Evolutionary conservation across 164 flowering plant species (phyloP), one percentile per base, ranked within the genome.

Genomic region (Tetracentron sinense): DNA sequence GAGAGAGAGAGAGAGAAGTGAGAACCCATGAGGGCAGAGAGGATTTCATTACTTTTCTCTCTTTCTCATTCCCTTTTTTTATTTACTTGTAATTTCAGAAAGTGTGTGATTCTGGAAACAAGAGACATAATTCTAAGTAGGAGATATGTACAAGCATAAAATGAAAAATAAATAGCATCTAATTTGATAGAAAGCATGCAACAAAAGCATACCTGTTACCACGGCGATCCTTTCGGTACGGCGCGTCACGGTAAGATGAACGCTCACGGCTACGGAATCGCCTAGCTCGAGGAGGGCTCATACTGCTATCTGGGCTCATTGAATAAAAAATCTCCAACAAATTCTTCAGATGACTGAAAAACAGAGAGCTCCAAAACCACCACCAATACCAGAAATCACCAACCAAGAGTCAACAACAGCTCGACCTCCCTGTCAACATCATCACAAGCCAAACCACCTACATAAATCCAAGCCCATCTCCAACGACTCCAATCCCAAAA

Each of bases 161-260:
- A n/a, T n/a, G n/a, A n/a, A n/a, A n/a, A n/a, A n/a, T n/a, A n/a
- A n/a, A n/a, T n/a, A n/a, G n/a, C n/a, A n/a, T n/a, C n/a, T n/a
- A n/a, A n/a, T n/a, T n/a, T n/a, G n/a, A n/a, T n/a, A n/a, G n/a
- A n/a, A n/a, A n/a, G n/a, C n/a, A n/a, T n/a, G 22, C 30, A 59
- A 30, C 5, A 31, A 25, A 46, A 21, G 33, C 27, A 26, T 58
- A 78, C 79, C 75, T 69, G 62, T 54, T 53, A 63, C 29, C 28
- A 8, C 70, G 75, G 15, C 72, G 72, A 57, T 69, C 79, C 67
- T 64, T 76, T 21, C 74, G 54, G 53, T 73, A 79, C 17, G 82
- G 78, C 25, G 79, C 79, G 61, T 71, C 76, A 23, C 76, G 74
- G 59, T 60, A 66, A 26, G 78, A 71, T 26, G 54, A 21, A 1